Percentiles rank a stretch among this genome's conserved stretches.
These are phyloP conservation scores for Trypanosoma mega DNA, from an alignment of 208 protist species.

Conservation along the genomic window DNA sequence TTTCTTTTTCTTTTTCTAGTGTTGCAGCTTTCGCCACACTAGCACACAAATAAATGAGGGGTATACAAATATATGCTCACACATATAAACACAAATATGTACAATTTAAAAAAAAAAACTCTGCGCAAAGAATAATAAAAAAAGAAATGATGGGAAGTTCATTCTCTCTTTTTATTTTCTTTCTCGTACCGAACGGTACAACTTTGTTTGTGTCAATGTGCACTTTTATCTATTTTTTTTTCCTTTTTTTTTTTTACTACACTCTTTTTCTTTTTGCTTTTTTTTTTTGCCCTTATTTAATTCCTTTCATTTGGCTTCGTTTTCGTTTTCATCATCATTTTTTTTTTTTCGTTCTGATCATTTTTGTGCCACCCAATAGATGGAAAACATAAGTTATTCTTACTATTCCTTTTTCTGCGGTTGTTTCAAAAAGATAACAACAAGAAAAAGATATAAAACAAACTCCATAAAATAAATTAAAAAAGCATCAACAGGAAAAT, in stretches of 20 bases:
- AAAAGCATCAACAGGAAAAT: too few relatives aligned
- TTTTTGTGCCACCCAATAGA: background rate
- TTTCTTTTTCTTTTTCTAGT: constrained; percentile 2
- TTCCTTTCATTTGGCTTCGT: background rate
- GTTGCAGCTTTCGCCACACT: background rate
- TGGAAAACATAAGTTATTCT: constrained; percentile 19
- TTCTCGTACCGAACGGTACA: background rate
- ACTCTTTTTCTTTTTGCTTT: constrained; percentile 12
- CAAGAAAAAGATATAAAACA: too few relatives aligned
- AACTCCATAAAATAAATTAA: too few relatives aligned
- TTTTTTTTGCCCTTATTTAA: constrained; percentile 8
- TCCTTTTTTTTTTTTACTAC: constrained; percentile 5
- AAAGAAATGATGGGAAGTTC: too few relatives aligned
- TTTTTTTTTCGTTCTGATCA: constrained; percentile 7
- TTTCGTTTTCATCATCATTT: constrained; percentile 1
- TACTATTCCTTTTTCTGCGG: too few relatives aligned
- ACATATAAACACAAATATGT: too few relatives aligned
- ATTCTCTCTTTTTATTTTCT: constrained; percentile 6
- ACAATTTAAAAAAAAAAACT: background rate
- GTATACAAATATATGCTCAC: too few relatives aligned
- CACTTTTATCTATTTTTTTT: too few relatives aligned
- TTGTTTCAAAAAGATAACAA: too few relatives aligned
- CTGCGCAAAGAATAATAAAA: too few relatives aligned
- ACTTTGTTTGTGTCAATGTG: background rate
- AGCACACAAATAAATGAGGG: background rate